phyloP scores from a whole-genome alignment of 192 early-diverging fungal genomes.

The Coemansia umbellata region DNA sequence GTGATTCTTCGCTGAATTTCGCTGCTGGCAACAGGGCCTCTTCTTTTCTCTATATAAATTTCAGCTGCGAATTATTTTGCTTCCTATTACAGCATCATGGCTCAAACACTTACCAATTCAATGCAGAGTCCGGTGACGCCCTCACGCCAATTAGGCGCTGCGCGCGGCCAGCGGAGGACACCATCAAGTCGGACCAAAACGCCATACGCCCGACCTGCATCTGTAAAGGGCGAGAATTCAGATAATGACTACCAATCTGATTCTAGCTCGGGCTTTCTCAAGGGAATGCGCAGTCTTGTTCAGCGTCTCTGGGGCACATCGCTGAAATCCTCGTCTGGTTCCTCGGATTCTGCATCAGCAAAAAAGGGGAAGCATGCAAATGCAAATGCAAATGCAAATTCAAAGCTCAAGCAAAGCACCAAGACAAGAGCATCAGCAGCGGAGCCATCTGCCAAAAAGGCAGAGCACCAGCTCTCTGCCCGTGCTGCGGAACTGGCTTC shows the following conservation, averaged over 20 bases:
- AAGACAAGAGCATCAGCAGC: too few species aligned
- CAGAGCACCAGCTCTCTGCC: background rate
- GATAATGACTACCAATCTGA: constrained; percentile 14
- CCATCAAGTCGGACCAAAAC: constrained; percentile 42
- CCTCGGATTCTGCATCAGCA: background rate
- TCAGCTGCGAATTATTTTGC: too few species aligned
- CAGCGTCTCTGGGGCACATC: constrained; percentile 45
- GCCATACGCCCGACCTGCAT: constrained; percentile 23
- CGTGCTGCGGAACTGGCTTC: too few species aligned
- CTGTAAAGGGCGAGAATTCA: background rate
- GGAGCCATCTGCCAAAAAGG: background rate
- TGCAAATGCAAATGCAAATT: background rate
- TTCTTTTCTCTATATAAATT: too few species aligned
- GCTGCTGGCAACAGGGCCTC: too few species aligned
- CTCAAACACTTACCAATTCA: constrained; percentile 12
- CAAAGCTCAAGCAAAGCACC: background rate
- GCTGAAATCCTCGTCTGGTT: constrained; percentile 10
- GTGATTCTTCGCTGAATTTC: too few species aligned
- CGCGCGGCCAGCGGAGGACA: constrained; percentile 35
- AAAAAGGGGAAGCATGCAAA: too few species aligned
- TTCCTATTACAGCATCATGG: constrained; percentile 14
- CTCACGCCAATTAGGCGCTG: constrained; percentile 29
- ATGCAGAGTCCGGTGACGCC: constrained; percentile 30
- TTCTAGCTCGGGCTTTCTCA: constrained; percentile 29
- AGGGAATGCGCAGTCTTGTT: constrained; percentile 48